phyloP scores from a whole-genome alignment of 179 eudicot species.

The Vitellaria paradoxa region DNA sequence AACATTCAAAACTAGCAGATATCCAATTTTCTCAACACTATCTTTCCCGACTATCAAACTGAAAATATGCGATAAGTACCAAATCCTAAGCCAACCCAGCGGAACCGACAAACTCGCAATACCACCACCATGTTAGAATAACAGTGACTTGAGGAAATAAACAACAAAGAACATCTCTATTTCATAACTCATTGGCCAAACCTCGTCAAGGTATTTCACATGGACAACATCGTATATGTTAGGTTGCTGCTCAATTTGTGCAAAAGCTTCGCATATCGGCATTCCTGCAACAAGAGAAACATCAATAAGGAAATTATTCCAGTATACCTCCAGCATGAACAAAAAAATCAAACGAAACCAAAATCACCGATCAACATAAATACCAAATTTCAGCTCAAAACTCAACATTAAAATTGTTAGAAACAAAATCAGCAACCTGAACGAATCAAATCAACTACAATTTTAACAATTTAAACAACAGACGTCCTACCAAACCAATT shows the following conservation, averaged over 20 bases:
- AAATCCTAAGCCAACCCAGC: not conserved
- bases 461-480: not conserved
- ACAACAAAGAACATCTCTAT: not conserved
- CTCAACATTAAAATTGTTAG: not conserved
- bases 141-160: not conserved
- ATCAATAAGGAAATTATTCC: not conserved
- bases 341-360: not conserved
- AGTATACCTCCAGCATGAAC: no score
- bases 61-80: not conserved
- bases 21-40: no score
- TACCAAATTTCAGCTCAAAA: not conserved
- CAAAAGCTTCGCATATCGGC: conserved; percentile 98
- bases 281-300: conserved; percentile 50
- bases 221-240: conserved; percentile 91
- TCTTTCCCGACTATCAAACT: not conserved
- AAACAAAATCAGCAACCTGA: not conserved
- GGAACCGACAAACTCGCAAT: no score
- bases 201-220: conserved; percentile 95
- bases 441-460: not conserved
- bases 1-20: no score
- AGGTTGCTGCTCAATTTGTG: conserved; percentile 91
- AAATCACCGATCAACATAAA: not conserved
- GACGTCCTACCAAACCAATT: not conserved
- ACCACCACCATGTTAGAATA: not conserved
- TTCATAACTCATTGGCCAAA: conserved; percentile 15